phyloP scores from a whole-genome alignment of 2,329 filamentous ascomycete genomes.

The Furcasterigmium sp. region DNA sequence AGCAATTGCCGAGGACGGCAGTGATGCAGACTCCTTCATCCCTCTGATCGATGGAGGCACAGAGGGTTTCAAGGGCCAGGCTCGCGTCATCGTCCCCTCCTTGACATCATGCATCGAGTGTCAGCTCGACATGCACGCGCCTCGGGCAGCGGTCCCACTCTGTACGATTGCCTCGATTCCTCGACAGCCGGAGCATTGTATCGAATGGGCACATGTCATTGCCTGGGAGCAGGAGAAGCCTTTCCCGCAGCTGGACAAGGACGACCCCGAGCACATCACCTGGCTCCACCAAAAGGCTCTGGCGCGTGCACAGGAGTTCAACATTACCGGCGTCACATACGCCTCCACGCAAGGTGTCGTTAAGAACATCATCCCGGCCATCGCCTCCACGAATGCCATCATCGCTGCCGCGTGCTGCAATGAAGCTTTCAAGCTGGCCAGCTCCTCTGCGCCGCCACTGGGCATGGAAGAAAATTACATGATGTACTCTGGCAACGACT shows the following conservation, averaged over 20 bases:
- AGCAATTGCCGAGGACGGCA: conserved; percentile 73
- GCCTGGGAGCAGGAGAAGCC: conserved; percentile 88
- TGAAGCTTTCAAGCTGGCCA: conserved; percentile 92
- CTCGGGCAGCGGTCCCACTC: conserved; percentile 91
- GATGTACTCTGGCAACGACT: conserved; percentile 97
- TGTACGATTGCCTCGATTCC: conserved; percentile 96
- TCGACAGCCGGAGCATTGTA: conserved; percentile 93
- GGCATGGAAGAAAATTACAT: conserved; percentile 86
- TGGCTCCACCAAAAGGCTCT: conserved; percentile 90
- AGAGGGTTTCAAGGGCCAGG: conserved; percentile 97
- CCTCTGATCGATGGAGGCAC: conserved; percentile 95
- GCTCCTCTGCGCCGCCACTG: conserved; percentile 72
- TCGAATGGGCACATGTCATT: conserved; percentile 98
- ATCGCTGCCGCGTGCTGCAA: conserved; percentile 95
- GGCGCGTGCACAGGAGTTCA: conserved; percentile 77
- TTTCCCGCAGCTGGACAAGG: conserved; percentile 84
- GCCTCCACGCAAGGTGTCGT: conserved; percentile 94
- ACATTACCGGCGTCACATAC: conserved; percentile 90
- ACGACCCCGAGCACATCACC: conserved; percentile 94
- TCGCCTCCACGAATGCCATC: conserved; percentile 95
- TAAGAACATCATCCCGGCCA: conserved; percentile 98
- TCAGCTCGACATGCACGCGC: conserved; percentile 96
- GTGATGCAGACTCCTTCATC: conserved; percentile 80
- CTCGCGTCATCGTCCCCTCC: conserved; percentile 84
- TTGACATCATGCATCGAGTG: conserved; percentile 97